These are phyloP conservation scores for Cryptococcus maquisensis DNA, from an alignment of 1,284 basidiomycete species.

Conservation along the genomic window DNA sequence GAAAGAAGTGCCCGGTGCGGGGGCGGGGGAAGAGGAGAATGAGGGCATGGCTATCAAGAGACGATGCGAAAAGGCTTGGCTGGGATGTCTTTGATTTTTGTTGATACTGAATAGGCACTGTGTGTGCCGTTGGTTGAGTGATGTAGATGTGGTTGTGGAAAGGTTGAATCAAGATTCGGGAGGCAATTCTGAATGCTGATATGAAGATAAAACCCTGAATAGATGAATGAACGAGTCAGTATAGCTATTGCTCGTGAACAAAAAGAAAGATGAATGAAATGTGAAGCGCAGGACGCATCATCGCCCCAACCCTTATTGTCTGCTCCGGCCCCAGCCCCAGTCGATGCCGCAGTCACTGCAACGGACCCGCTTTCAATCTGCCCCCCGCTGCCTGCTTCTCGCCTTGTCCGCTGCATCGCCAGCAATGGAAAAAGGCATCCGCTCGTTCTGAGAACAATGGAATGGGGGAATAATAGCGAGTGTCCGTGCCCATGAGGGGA, in stretches of 20 bases:
- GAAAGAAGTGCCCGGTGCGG: slow-evolving; percentile 5
- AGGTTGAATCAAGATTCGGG: neutral
- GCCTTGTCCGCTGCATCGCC: too few relatives aligned
- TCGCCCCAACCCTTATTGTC: too few relatives aligned
- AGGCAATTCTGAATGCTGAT: too few relatives aligned
- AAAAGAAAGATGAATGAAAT: neutral
- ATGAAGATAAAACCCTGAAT: too few relatives aligned
- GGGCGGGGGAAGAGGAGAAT: neutral
- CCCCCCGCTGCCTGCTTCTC: too few relatives aligned
- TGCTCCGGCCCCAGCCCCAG: too few relatives aligned
- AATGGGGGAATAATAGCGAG: neutral
- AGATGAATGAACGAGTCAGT: neutral
- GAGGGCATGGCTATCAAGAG: neutral
- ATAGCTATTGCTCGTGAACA: neutral
- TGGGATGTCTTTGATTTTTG: neutral
- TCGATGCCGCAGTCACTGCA: too few relatives aligned
- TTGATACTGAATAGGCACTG: neutral
- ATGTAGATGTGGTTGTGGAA: neutral
- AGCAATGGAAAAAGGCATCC: neutral
- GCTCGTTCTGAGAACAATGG: neutral
- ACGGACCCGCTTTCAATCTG: too few relatives aligned
- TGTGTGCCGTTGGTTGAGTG: neutral
- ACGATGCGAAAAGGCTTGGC: neutral
- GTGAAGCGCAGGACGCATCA: neutral
- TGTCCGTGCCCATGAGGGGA: too few relatives aligned